These are phyloP conservation scores for Ophiognomonia clavigignenti-juglandacearum DNA, from an alignment of 2,329 filamentous ascomycete genomes.

Conservation along the genomic window DNA sequence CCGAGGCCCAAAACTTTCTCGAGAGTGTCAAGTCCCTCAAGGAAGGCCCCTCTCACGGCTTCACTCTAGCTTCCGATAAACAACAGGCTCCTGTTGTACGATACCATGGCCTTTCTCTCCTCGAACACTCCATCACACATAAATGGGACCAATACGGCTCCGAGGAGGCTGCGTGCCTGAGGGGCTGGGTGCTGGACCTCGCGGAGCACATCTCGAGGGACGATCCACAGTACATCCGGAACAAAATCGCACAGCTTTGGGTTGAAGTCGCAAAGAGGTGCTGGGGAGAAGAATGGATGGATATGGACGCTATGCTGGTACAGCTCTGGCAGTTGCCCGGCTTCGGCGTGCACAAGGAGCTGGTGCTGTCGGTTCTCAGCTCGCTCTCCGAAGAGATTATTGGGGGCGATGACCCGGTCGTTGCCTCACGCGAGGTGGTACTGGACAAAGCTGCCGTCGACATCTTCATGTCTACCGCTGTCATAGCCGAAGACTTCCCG, in stretches of 20 bases:
- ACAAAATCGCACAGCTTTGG: slow-evolving; percentile 94
- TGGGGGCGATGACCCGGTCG: slow-evolving; percentile 81
- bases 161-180: slow-evolving; percentile 63
- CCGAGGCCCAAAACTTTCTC: slow-evolving; percentile 79
- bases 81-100: slow-evolving; percentile 76
- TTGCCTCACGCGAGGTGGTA: slow-evolving; percentile 74
- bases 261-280: slow-evolving; percentile 88
- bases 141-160: slow-evolving; percentile 70
- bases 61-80: slow-evolving; percentile 70
- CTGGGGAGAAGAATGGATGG: slow-evolving; percentile 90
- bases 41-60: slow-evolving; percentile 81
- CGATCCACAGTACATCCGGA: slow-evolving; percentile 80
- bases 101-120: slow-evolving; percentile 87
- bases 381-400: slow-evolving; percentile 93
- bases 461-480: slow-evolving; percentile 76
- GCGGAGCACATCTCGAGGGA: slow-evolving; percentile 63
- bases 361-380: slow-evolving; percentile 85
- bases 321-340: slow-evolving; percentile 72
- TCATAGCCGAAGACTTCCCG: slow-evolving; percentile 72
- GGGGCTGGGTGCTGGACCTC: slow-evolving; percentile 73
- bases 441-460: slow-evolving; percentile 89
- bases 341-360: slow-evolving; percentile 66
- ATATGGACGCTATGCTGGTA: slow-evolving; percentile 84
- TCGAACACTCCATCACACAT: slow-evolving; percentile 86
- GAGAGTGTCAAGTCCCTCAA: slow-evolving; percentile 76